These are phyloP conservation scores for Trichoderma atroviride DNA, from an alignment of 2,329 filamentous ascomycete species.

Conservation along the genomic window DNA sequence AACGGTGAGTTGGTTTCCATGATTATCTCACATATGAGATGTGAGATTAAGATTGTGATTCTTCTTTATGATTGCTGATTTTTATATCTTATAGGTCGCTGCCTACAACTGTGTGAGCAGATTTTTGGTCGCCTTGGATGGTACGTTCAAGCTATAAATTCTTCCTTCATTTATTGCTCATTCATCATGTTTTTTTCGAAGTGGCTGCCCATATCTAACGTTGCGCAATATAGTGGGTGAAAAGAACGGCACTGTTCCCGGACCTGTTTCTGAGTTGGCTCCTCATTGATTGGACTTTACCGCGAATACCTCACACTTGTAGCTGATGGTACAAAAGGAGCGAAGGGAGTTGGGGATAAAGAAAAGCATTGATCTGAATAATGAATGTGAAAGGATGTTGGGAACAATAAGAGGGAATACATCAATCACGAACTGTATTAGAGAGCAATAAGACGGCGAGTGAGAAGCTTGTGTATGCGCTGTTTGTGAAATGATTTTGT, in stretches of 20 bases:
- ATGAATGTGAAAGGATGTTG: not conserved
- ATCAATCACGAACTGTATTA: not conserved
- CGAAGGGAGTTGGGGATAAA: not conserved
- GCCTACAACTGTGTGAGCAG: conserved; percentile 85
- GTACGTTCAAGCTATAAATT: conserved; percentile 45
- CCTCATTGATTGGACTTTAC: conserved; percentile 37
- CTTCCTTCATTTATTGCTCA: conserved; percentile 18
- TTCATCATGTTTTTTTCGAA: not conserved
- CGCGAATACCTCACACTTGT: not conserved
- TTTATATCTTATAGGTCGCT: conserved; percentile 50
- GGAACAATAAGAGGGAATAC: not conserved
- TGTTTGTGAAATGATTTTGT: not conserved
- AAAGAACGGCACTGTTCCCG: conserved; percentile 57
- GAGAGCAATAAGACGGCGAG: conserved; percentile 7
- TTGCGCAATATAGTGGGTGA: conserved; percentile 53
- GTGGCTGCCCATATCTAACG: conserved; percentile 27
- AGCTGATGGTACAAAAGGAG: not conserved
- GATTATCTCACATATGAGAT: not conserved
- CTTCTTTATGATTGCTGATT: not conserved
- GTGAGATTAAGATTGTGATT: not conserved
- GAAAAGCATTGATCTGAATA: not conserved
- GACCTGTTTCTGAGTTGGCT: conserved; percentile 45
- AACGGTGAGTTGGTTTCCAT: conserved; percentile 53
- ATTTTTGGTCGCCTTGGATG: conserved; percentile 80
- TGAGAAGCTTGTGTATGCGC: conserved; percentile 20